Conservation (phyloP, 2,329 filamentous ascomycete species). For the Aspergillus texensis region DNA sequence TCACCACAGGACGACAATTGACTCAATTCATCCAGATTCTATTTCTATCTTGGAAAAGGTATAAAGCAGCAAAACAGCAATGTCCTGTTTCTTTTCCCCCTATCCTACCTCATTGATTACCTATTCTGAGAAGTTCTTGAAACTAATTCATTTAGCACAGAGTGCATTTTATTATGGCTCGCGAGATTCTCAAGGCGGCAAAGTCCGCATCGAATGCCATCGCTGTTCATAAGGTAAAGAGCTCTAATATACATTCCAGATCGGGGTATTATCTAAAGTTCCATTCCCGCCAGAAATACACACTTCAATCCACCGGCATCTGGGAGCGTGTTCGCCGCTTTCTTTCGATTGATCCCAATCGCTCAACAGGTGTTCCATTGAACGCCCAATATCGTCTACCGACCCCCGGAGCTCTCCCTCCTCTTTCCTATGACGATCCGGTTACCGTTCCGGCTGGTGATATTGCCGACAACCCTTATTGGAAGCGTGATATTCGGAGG, state of each 20-base stretch:
- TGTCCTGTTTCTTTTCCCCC: too few species aligned
- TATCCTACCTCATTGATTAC: neutral
- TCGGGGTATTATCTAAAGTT: neutral
- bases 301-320: conserved; percentile 82
- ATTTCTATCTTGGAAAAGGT: neutral
- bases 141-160: conserved; percentile 21
- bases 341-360: conserved; percentile 80
- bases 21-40: neutral
- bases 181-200: conserved; percentile 41
- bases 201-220: conserved; percentile 42
- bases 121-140: neutral
- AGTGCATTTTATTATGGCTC: conserved; percentile 36
- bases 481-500: conserved; percentile 88
- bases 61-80: neutral
- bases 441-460: conserved; percentile 83
- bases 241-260: neutral
- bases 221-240: conserved; percentile 40
- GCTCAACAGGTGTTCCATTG: conserved; percentile 87
- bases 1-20: neutral
- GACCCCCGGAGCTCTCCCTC: conserved; percentile 72
- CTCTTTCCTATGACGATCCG: conserved; percentile 75
- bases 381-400: conserved; percentile 93
- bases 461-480: conserved; percentile 91
- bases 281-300: conserved; percentile 76
- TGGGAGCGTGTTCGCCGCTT: conserved; percentile 81